Evolutionary conservation across 352 stramenopile genomes (phyloP), one percentile per base, ranked within the genome.

Genomic region (Aphanomyces euteiches): DNA sequence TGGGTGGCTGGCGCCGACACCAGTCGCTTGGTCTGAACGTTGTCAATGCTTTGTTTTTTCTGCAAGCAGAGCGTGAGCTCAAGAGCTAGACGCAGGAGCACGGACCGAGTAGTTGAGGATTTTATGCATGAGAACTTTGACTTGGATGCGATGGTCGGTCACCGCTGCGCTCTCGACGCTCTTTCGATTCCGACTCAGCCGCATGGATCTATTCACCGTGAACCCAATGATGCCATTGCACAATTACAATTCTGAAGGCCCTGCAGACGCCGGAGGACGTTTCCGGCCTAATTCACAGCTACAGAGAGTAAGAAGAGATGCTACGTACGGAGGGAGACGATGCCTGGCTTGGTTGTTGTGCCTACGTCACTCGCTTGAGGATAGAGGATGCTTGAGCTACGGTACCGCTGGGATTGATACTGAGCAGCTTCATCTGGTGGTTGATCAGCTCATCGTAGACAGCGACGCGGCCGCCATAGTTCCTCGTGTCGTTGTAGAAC

Each of bases 381-480:
- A 28, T 28, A 28, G 28, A 28, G 28, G 13, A 19, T 38, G n/a
- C 50, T 34, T 38, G n/a, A 58, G 8, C 45, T 2, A 53, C 45
- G 2, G 45, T 58, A 36, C 15, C 50, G 1, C 50, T 43, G 54
- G 64, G 64, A 34, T 70, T 70, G 40, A 70, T 70, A 34, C 64
- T 70, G 17, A 70, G 45, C 19, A 70, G 34, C 47, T 70, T 70
- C 36, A 70, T 47, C 38, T 70, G 64, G 39, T 70, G 64, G 54
- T 70, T 70, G 64, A 70, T 53, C 38, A 61, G 53, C 47, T 70
- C 64, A 21, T 70, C 64, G 34, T 70, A 70, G 39, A 70, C 43
- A 34, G 43, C 37, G 43, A 61, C 64, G n/a, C 64, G 64, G 5
- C 64, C 64, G n/a, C 64, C 64, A 50, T 63, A 54, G 64, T 70